Evolutionary conservation across 495 filamentous ascomycete species (phyloP).

Genomic region (Tuber melanosporum): DNA sequence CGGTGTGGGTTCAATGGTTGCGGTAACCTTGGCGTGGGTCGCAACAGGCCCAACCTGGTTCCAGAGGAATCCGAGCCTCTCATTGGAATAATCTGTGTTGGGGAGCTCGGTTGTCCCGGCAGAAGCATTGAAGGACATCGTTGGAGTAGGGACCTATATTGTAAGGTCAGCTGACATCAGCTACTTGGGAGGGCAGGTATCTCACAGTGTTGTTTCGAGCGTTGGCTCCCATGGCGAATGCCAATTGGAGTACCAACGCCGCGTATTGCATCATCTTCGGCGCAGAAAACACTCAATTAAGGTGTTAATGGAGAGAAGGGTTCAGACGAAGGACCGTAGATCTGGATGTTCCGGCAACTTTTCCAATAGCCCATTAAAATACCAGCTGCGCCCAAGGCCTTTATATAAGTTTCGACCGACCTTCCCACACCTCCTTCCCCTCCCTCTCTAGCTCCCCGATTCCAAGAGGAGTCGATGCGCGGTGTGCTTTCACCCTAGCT

Average conservation of each 20-base stretch:
- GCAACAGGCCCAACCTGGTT: slow-evolving; percentile 46
- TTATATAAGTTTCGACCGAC: not conserved
- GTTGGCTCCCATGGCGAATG: slow-evolving; percentile 21
- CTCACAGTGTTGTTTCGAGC: slow-evolving; percentile 3
- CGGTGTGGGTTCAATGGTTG: slow-evolving; percentile 47
- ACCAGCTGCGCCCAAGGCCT: not conserved
- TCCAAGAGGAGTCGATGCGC: not conserved
- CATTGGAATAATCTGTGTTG: slow-evolving; percentile 45
- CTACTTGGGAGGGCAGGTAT: not conserved
- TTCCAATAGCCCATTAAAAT: not conserved
- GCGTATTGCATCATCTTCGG: slow-evolving; percentile 25
- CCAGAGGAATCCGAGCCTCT: slow-evolving; percentile 46
- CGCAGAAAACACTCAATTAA: not conserved
- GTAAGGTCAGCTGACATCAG: not conserved
- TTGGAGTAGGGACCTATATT: slow-evolving; percentile 29
- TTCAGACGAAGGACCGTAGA: not conserved
- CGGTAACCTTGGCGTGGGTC: slow-evolving; percentile 45
- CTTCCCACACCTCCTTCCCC: not conserved
- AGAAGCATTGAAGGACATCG: slow-evolving; percentile 44
- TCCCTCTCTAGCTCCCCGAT: not conserved
- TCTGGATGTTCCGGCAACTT: not conserved
- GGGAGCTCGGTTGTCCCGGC: slow-evolving; percentile 43
- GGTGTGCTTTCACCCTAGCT: not conserved
- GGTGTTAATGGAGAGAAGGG: not conserved
- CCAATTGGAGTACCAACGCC: slow-evolving; percentile 19